phyloP scores from a whole-genome alignment of 228 moss, liverwort and hornwort species.

The Sphagnum fallax region DNA sequence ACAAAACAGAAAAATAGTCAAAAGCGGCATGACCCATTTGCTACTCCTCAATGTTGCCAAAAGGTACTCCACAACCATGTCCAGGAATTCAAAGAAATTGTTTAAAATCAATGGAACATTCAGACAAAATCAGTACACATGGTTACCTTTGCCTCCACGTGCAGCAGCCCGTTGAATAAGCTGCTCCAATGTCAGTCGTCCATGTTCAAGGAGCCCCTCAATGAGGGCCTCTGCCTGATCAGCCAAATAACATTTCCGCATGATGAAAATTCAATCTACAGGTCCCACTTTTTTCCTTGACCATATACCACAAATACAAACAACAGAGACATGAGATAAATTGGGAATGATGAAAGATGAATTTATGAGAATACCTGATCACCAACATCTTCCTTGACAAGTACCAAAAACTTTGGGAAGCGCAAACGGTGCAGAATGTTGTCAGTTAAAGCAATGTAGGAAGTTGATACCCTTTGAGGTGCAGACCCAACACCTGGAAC shows the following conservation, averaged over 20 bases:
- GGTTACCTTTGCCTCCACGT: slow-evolving; percentile 63
- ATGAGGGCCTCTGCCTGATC: slow-evolving; percentile 69
- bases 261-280: not conserved
- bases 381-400: slow-evolving; percentile 72
- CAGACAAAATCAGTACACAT: no score
- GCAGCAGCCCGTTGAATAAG: slow-evolving; percentile 87
- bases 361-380: slow-evolving; percentile 13
- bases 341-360: not conserved
- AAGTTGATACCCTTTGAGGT: slow-evolving; percentile 50
- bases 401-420: slow-evolving; percentile 80
- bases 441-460: slow-evolving; percentile 60
- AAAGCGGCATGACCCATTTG: no score
- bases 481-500: slow-evolving; percentile 54
- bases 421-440: slow-evolving; percentile 85
- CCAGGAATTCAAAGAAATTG: no score
- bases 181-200: slow-evolving; percentile 90
- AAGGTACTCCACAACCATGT: no score
- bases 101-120: no score
- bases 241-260: slow-evolving; percentile 4
- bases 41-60: no score
- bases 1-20: not conserved
- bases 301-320: not conserved
- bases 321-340: not conserved
- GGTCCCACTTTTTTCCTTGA: not conserved
- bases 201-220: slow-evolving; percentile 92